Evolutionary conservation across 2,329 filamentous ascomycete genomes (phyloP), one percentile per base, ranked within the genome.

Genomic region (Pseudogymnoascus sp.): DNA sequence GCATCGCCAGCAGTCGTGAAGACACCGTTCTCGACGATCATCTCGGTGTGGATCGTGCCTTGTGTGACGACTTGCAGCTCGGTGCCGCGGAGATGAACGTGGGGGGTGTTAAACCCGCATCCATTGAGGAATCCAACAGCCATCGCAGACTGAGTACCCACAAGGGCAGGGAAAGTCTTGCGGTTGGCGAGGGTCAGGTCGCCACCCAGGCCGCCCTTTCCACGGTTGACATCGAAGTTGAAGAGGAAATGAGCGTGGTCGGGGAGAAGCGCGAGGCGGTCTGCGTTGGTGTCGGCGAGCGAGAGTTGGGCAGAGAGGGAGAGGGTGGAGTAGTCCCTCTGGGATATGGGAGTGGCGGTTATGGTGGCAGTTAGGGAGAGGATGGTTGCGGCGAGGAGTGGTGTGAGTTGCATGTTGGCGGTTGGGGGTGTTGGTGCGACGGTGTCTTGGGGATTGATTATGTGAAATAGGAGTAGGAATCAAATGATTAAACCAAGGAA

Each of bases 81-180:
- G 33, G 78, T 75, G 33, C 78, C 77, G 42, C 81, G 80, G 58
- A 79, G 80, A 71, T 83, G 81, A 3, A 80, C 75, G 73, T 84
- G 82, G 15, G 81, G 79, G 6, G 79, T 82, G 75, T 82, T 83
- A 72, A 85, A 80, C 63, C 79, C 81, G 67, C 81, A 85, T 36
- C 76, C 73, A 35, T 76, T 74, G 37, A 85, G 72, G 67, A 79
- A 78, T 40, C 79, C 81, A 6, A 84, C 72, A 2, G 80, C 79
- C 74, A 82, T 80, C 62, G 76, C 77, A 36, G 78, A 72, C 18
- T 77, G 77, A 3, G 79, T 81, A 58, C 79, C 77, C 18, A 82
- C 78, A 18, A 85, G 77, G 27, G 81, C 80, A 2, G 82, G 82
- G 72, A 84, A 85, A 36, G 77, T 79, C 72, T 80, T 79, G 69